A percentile compares a stretch with the other conserved stretches of the same genome.
phyloP scores from a whole-genome alignment of 306 rosid genomes.

The Prinsepia uniflora region DNA sequence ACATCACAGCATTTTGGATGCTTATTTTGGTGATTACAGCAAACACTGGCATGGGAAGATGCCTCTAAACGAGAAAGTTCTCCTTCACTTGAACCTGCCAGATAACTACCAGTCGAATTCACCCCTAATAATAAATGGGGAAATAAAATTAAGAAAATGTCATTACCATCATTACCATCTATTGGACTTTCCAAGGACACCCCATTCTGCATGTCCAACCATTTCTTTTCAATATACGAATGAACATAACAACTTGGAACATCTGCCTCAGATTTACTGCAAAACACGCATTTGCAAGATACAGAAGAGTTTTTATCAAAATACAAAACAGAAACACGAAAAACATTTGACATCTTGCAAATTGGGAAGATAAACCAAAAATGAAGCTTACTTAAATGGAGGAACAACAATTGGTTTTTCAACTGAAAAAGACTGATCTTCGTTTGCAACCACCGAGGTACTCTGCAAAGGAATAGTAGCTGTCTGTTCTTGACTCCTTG shows the following conservation, averaged over 20 bases:
- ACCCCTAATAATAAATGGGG: slow-evolving; percentile 20
- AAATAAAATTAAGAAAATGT: slow-evolving; percentile 15
- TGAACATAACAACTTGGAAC: slow-evolving; percentile 48
- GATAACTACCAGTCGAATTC: slow-evolving; percentile 28
- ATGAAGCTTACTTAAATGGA: slow-evolving; percentile 46
- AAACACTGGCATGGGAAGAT: slow-evolving; percentile 39
- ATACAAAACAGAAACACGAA: slow-evolving; percentile 17
- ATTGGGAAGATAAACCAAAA: slow-evolving; percentile 4
- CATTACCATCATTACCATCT: slow-evolving; percentile 36
- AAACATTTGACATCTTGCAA: slow-evolving; percentile 6
- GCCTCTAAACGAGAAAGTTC: slow-evolving; percentile 41
- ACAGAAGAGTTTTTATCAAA: slow-evolving; percentile 10
- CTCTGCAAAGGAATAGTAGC: slow-evolving; percentile 31
- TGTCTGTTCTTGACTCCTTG: slow-evolving; percentile 36
- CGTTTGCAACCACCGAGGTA: slow-evolving; percentile 36
- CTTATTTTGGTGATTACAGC: slow-evolving; percentile 46
- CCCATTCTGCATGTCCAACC: slow-evolving; percentile 44
- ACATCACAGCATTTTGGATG: slow-evolving; percentile 33
- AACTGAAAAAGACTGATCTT: slow-evolving; percentile 30
- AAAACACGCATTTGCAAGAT: slow-evolving; percentile 11
- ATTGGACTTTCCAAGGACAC: slow-evolving; percentile 29
- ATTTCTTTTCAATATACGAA: slow-evolving; percentile 48
- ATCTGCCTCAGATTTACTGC: slow-evolving; percentile 53
- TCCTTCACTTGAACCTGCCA: slow-evolving; percentile 46
- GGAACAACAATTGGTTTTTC: slow-evolving; percentile 33